Evolutionary conservation across 306 rosid species (phyloP), one percentile per base, ranked within the genome.

Genomic region (Medicago lupulina): DNA sequence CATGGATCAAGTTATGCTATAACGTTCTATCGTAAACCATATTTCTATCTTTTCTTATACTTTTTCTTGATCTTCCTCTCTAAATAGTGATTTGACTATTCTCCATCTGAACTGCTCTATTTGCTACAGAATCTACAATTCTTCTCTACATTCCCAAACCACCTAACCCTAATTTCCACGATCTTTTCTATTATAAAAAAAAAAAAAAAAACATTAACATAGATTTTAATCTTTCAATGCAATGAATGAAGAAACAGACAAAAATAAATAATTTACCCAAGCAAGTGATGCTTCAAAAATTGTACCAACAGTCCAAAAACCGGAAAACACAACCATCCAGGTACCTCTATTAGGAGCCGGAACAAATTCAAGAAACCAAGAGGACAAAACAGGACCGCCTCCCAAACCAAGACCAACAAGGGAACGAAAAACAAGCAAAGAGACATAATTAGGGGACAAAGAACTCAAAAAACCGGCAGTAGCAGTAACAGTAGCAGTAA

Each of bases 401-500:
- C 99, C 99, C 96, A 95, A 80, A 71, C 99, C 99, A 86, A 95
- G 17, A 63, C 99, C 99, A 60, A 95, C 99, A 55, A 95, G 72
- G 73, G 84, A 89, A 65, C 97, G 99, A 50, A 92, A 80, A 75
- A 78, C 46, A 15, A 95, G 53, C 87, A 92, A 77, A 2, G 73
- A 73, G 18, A 38, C 17, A 63, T 86, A 95, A 71, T 86, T 92
- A 72, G 97, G 99, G 69, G 99, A 81, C 77, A 92, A 85, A 34
- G 97, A 88, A 76, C 99, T 95, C 72, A 92, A 76, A 81, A 95
- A 89, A 60, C 99, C 99, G 58, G 97, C 89, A 5, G 71, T 71
- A 8, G 91, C 68, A 81, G 97, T 95, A 73, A 95, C 73, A 16
- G 75, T 82, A 74, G 99, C 97, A 8, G 99, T 92, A 73, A 92